Evolutionary conservation across 2,329 filamentous ascomycete genomes (phyloP), one percentile per base, ranked within the genome.

Genomic region (Fusarium musae): DNA sequence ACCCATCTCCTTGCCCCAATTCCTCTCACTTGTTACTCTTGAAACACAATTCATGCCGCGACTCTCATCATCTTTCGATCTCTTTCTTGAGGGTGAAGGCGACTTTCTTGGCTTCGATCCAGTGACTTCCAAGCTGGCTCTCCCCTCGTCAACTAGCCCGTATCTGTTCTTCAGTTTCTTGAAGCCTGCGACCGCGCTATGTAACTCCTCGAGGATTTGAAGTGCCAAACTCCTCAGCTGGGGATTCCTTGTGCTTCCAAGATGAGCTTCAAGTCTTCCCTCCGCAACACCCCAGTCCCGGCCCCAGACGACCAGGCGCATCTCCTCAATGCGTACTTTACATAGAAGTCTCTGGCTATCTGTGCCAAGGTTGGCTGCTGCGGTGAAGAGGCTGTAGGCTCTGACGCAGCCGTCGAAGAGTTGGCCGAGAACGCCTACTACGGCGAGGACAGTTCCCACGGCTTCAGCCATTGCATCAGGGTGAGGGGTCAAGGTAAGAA

Each of bases 271-370:
- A 3, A 86, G 78, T 56, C 72, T 79, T 9, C 85, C 85, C 77
- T 86, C 84, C 15, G 83, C 80, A 39, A 86, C 84, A 30, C 85
- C 85, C 84, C 85, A 86, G 70, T 85, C 83, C 37, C 85, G 77
- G 23, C 85, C 85, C 85, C 85, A 86, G 64, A 85, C 83, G 36
- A 84, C 76, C 40, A 86, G 80, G 8, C 85, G 81, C 83, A 85
- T 85, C 81, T 86, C 85, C 78, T 86, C 85, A 74, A 86, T 86
- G 57, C 84, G 82, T 61, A 86, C 83, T 74, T 86, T 86, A 79
- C 84, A 86, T 47, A 85, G 77, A 37, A 86, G 78, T 43, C 82
- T 81, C 75, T 85, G 82, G 66, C 80, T 81, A 75, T 86, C 84
- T 28, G 77, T 76, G 64, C 85, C 84, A n/a, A 85, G 77, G 52